Evolutionary conservation across 352 stramenopile species (phyloP).

Genomic region (Globisporangium cederbergense): DNA sequence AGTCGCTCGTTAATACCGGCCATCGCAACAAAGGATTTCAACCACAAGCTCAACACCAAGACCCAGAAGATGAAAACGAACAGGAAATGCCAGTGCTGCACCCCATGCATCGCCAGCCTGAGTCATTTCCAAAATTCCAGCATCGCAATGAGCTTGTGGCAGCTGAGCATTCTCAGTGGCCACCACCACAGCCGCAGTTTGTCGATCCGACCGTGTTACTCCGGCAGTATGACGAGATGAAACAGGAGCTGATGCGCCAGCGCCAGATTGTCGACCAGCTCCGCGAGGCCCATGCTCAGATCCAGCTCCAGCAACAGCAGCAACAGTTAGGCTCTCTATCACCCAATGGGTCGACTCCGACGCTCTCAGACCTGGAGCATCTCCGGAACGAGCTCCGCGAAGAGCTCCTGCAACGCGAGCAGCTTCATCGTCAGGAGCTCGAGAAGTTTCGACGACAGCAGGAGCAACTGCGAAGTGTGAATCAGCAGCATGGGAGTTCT

Average conservation of each 20-base stretch:
- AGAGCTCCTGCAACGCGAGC: conserved; percentile 48
- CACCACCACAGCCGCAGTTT: neutral
- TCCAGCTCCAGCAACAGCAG: conserved; percentile 40
- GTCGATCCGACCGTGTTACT: conserved; percentile 25
- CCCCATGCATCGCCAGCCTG: neutral
- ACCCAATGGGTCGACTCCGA: conserved; percentile 16
- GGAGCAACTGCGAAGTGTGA: conserved; percentile 14
- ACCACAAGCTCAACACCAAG: no score
- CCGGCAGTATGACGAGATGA: conserved; percentile 56
- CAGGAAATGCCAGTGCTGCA: neutral
- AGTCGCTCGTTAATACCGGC: no score
- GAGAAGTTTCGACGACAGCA: conserved; percentile 30
- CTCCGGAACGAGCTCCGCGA: conserved; percentile 47
- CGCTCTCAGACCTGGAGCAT: conserved; percentile 52
- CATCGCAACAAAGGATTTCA: no score
- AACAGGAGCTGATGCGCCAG: conserved; percentile 41
- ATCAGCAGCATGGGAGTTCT: neutral
- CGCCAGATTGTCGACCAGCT: conserved; percentile 57
- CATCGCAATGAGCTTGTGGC: neutral
- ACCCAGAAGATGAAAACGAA: neutral
- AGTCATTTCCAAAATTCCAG: neutral
- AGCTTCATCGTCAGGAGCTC: conserved; percentile 44
- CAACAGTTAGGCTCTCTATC: conserved; percentile 11
- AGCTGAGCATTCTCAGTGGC: neutral
- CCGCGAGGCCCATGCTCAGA: conserved; percentile 32